These are phyloP conservation scores for Tetradesmus lagerheimii DNA, from an alignment of 139 green algal species.

Conservation along the genomic window DNA sequence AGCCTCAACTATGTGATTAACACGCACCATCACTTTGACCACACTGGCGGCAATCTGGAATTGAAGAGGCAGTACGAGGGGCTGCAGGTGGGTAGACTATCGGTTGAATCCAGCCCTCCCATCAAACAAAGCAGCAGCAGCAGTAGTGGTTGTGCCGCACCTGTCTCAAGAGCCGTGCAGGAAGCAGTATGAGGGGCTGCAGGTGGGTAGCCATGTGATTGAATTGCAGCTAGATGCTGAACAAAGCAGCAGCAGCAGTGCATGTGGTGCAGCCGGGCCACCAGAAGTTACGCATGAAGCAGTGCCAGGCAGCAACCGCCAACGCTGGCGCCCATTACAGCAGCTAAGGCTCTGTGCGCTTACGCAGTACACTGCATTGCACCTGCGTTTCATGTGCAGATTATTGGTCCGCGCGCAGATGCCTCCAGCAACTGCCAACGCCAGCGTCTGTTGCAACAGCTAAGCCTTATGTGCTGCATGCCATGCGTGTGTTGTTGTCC, in stretches of 20 bases:
- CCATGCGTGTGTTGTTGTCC: too few relatives aligned
- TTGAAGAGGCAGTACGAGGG: slow-evolving; percentile 63
- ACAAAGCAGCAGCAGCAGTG: background rate
- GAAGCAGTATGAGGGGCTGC: slow-evolving; percentile 35
- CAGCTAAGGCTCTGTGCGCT: too few relatives aligned
- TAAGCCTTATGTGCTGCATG: too few relatives aligned
- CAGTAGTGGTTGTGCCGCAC: background rate
- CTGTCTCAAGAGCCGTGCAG: slow-evolving; percentile 35
- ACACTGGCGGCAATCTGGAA: slow-evolving; percentile 70
- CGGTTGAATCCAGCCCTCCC: background rate
- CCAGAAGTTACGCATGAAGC: too few relatives aligned
- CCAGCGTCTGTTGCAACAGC: too few relatives aligned
- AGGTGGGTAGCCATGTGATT: background rate
- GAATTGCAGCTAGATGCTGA: background rate
- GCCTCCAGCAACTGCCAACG: too few relatives aligned
- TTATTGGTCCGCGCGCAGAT: too few relatives aligned
- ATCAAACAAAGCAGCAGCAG: background rate
- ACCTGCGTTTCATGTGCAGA: too few relatives aligned
- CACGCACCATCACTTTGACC: slow-evolving; percentile 84
- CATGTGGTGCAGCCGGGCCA: too few relatives aligned
- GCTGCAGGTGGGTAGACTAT: slow-evolving; percentile 32
- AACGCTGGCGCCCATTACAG: too few relatives aligned
- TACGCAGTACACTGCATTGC: too few relatives aligned
- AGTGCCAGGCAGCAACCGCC: too few relatives aligned
- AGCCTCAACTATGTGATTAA: slow-evolving; percentile 87